phyloP scores from a whole-genome alignment of 345 rosid genomes.

The Cardamine occulta region DNA sequence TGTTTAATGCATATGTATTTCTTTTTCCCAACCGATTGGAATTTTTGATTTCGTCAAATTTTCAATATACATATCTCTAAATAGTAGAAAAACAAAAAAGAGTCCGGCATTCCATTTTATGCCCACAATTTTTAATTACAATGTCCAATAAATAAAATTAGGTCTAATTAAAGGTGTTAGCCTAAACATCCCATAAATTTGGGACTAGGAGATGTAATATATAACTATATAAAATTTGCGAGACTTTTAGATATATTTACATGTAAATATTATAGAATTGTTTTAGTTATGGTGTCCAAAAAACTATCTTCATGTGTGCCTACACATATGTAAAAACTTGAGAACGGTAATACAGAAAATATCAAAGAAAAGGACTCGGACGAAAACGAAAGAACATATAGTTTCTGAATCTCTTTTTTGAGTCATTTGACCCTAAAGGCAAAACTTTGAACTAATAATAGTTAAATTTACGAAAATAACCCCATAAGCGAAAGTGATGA shows the following conservation, averaged over 20 bases:
- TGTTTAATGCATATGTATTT: no score
- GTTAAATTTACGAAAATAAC: not conserved
- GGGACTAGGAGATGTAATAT: conserved; percentile 1
- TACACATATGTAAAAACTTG: conserved; percentile 8
- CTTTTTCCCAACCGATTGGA: not conserved
- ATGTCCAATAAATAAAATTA: not conserved
- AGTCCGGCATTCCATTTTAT: not conserved
- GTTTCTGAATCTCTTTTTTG: not conserved
- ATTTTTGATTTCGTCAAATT: not conserved
- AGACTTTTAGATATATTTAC: not conserved
- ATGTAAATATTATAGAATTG: not conserved
- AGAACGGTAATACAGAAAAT: conserved; percentile 7
- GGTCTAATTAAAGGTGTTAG: conserved; percentile 1
- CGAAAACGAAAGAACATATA: not conserved
- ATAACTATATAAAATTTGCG: not conserved
- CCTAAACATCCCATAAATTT: not conserved
- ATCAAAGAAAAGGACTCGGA: conserved; percentile 19
- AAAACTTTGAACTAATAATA: not conserved
- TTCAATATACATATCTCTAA: not conserved
- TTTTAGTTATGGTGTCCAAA: not conserved
- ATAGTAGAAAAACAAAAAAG: no score
- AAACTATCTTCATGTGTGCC: not conserved
- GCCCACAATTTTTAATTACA: not conserved
- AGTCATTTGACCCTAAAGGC: conserved; percentile 17
- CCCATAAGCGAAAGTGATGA: conserved; percentile 30